These are phyloP conservation scores for Botryotinia calthae DNA, from an alignment of 2,329 filamentous ascomycete genomes.

Conservation along the genomic window DNA sequence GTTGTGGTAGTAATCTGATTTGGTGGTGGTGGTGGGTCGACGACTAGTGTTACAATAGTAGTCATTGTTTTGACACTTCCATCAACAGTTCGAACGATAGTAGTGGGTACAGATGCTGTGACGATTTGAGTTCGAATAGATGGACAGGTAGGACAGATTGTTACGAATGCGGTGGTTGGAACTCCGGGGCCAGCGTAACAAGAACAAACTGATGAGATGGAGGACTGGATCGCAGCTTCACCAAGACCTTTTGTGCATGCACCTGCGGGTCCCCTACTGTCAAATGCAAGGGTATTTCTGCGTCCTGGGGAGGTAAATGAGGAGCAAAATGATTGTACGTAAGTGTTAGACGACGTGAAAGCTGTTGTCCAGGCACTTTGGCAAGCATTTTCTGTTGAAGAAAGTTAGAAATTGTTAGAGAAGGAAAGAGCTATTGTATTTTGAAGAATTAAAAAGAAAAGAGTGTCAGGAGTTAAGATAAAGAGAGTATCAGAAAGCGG, in stretches of 20 bases:
- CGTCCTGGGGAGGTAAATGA: not conserved
- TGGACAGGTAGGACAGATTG: not conserved
- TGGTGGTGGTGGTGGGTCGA: not conserved
- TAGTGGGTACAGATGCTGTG: not conserved
- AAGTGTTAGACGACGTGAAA: not conserved
- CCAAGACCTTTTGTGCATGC: not conserved
- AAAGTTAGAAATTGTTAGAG: not conserved
- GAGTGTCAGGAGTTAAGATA: not conserved
- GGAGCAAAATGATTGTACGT: not conserved
- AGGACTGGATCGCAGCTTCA: not conserved
- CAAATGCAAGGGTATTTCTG: not conserved
- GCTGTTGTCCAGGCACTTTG: slow-evolving; percentile 14
- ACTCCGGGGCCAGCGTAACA: not conserved
- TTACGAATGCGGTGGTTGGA: not conserved
- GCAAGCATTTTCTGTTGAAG: not conserved
- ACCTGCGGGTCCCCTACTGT: not conserved
- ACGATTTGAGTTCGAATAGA: not conserved
- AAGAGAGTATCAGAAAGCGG: not conserved
- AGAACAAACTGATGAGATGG: slow-evolving; percentile 10
- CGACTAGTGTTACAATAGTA: not conserved
- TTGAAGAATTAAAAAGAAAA: not conserved
- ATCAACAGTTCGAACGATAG: not conserved
- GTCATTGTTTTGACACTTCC: not conserved
- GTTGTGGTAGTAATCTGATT: not conserved
- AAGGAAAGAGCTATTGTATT: too few species aligned